Evolutionary conservation across 768 basidiomycete genomes (phyloP), one percentile per base, ranked within the genome.

Genomic region (Lentinula sp.): DNA sequence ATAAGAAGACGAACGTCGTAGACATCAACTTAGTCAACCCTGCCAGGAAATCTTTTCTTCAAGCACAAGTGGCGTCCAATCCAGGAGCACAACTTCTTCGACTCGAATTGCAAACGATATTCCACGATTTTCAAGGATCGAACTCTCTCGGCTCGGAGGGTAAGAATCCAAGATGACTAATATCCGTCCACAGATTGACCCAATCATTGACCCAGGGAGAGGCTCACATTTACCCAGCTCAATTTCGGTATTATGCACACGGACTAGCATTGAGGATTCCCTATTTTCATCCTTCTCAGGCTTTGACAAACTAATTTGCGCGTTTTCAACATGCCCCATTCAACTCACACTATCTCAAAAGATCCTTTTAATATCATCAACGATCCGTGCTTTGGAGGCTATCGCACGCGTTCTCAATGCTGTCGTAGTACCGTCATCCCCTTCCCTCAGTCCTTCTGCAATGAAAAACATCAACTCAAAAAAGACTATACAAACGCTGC

Each of bases 321-420:
- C 42, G 57, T 40, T 59, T 35, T 13, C 57, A 21, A 28, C 40
- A 31, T 28, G 31, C 15, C 32, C 45, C 13, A 34, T 21, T 13
- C 37, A n/a, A 18, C 21, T 48, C 9, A 8, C 46, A 9, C 9
- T 32, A 13, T 18, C 45, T 37, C 57, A 59, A 39, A 46, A 50
- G 10, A 42, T 18, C 18, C 50, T 60, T 3, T 49, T 60, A 13
- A 13, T 60, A 23, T 60, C 59, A 16, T 32, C 57, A 34, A 59
- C 57, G 57, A 59, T 49, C 57, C 57, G 57, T 16, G 32, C 57
- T 49, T 28, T 59, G 32, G 34, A 59, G 13, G 28, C 45, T 21
- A 13, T 59, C 2, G 31, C 57, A 35, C 48, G 46, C 35, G 46
- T 28, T 39, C 31, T 59, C 8, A 40, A 59, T n/a, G 28, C 9